Evolutionary conservation across 2,329 filamentous ascomycete species (phyloP).

Genomic region (Simplicillium sp.): DNA sequence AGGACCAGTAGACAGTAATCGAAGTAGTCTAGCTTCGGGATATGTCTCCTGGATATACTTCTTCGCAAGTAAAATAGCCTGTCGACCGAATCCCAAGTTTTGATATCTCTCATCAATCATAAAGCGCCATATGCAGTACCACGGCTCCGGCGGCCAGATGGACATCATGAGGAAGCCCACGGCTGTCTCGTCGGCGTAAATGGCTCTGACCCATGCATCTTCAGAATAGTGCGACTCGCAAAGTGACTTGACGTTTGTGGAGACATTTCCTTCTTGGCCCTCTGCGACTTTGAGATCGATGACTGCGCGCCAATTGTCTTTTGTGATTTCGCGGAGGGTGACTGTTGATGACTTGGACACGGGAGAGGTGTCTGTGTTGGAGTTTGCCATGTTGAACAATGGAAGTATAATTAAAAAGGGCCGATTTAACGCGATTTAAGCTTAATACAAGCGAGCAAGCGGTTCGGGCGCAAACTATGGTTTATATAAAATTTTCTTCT

Average conservation of each 20-base stretch:
- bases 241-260: constrained; percentile 5
- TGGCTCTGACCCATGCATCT: constrained; percentile 7
- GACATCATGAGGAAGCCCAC: constrained; percentile 8
- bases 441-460: no score
- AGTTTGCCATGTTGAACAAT: not conserved
- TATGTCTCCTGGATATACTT: constrained; percentile 1
- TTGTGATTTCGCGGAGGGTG: constrained; percentile 4
- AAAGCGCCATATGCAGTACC: constrained; percentile 7
- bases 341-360: not conserved
- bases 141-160: constrained; percentile 4
- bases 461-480: no score
- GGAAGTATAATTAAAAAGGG: no score
- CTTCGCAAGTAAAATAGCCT: constrained; percentile 1
- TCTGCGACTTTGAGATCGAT: constrained; percentile 2
- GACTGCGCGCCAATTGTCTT: constrained; percentile 7
- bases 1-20: constrained; percentile 3
- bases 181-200: constrained; percentile 7
- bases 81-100: constrained; percentile 1
- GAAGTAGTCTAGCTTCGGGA: not conserved
- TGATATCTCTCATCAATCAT: constrained; percentile 6
- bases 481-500: no score
- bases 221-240: constrained; percentile 6
- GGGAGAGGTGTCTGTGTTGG: not conserved
- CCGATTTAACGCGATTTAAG: no score
- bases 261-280: constrained; percentile 5